Base-by-base conservation (phyloP, 306 rosid species). In the Hippophae rhamnoides region DNA sequence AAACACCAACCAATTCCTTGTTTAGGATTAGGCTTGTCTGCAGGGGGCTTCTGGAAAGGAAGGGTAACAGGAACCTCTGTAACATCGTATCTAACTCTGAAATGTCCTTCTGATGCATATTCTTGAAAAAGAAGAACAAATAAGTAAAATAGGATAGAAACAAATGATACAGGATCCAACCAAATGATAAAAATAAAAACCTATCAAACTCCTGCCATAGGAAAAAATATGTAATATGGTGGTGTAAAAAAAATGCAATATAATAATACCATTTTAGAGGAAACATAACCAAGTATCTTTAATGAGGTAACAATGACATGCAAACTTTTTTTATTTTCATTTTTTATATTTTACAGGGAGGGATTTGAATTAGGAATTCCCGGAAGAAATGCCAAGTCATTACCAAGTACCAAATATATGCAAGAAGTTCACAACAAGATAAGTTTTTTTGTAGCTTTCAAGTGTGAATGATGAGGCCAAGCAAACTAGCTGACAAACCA, bases 11-110 rank as follows among this genome's bases (percentile, higher is more conserved):
- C 99, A 61, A 88, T 86, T 81, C 99, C 99, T 85, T 85, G 99
- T 74, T 88, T 88, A 47, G 99, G 99, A 64, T 92, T 92, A 55
- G 96, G 98, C 77, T 92, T 92, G 71, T 92, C 96, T 11, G 81
- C 76, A 65, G 73, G 95, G 79, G 98, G 98, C 77, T 92, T 92
- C 78, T 87, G 98, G 71, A 74, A 87, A 56, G 98, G 95, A 69
- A 92, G 69, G 75, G 64, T 83, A 64, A 92, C 51, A 42, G 99
- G 99, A 43, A 78, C 87, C 72, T 88, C 95, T 53, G 65, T 69
- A 54, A 85, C 85, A 41, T 88, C 99, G n/a, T 92, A 92, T 78
- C 88, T 85, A 13, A 92, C 99, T 81, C 90, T 68, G 59, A 88
- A 63, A 60, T 84, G 88, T 67, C 80, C 93, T 71, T 92, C 93